Evolutionary conservation across 768 basidiomycete species (phyloP).

Genomic region (Suillus lakei): DNA sequence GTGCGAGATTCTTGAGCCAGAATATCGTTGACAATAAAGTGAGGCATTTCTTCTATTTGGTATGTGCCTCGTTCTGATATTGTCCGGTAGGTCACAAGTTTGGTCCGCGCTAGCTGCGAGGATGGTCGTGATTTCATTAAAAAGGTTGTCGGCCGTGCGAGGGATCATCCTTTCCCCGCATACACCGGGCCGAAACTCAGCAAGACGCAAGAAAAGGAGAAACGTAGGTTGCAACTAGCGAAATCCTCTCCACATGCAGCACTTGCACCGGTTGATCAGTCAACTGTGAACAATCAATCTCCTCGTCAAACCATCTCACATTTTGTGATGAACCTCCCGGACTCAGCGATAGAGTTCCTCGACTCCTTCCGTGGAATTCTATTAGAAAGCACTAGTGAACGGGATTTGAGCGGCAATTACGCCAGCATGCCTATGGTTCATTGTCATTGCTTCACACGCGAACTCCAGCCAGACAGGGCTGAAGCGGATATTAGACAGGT

Average conservation of each 20-base stretch:
- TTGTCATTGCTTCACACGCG: conserved; percentile 95
- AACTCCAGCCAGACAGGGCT: conserved; percentile 69
- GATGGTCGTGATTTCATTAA: conserved; percentile 91
- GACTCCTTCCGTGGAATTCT: conserved; percentile 82
- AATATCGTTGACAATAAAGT: conserved; percentile 85
- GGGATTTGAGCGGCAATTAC: conserved; percentile 53
- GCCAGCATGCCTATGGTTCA: conserved; percentile 85
- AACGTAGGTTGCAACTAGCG: conserved; percentile 32
- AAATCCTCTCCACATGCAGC: conserved; percentile 2
- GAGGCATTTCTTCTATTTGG: conserved; percentile 25
- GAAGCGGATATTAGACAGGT: conserved; percentile 83
- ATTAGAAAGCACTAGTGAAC: conserved; percentile 38
- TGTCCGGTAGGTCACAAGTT: conserved; percentile 56
- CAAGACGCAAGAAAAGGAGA: conserved; percentile 44
- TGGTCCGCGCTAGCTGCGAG: conserved; percentile 74
- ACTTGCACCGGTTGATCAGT: conserved; percentile 9
- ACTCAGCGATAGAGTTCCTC: conserved; percentile 87
- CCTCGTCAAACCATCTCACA: conserved; percentile 70
- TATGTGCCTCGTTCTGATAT: conserved; percentile 9
- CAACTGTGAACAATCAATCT: conserved; percentile 22
- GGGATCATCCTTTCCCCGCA: conserved; percentile 69
- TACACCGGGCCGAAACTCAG: conserved; percentile 49
- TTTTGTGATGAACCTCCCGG: conserved; percentile 98
- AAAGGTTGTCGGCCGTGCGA: conserved; percentile 52
- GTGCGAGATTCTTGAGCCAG: conserved; percentile 71